Evolutionary conservation across 306 rosid genomes (phyloP), one percentile per base, ranked within the genome.

Genomic region (Hippophae tibetana): DNA sequence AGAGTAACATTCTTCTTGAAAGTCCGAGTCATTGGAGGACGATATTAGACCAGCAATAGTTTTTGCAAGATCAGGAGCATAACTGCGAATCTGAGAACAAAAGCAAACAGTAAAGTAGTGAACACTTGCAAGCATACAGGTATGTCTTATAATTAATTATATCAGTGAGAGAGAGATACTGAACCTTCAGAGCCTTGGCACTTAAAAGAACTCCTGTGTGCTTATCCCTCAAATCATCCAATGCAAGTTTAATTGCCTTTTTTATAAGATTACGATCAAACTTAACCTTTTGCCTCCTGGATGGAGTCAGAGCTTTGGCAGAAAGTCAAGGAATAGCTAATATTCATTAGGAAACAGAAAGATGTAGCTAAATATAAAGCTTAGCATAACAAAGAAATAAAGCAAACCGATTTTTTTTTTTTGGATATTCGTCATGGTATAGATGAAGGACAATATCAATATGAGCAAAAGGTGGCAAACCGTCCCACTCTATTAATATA

Each of bases 31-130:
- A 18, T 63, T 58, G 49, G 99, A 88, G 64, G 87, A 74, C 69
- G 78, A 57, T 66, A 92, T 78, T 65, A 88, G 74, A 71, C 99
- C 96, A 56, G 94, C 78, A 65, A 92, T 85, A 50, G 93, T 66
- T 78, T 77, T 81, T 13, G 96, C 95, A 9, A 92, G 93, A 77
- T 85, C 96, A 49, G 93, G 93, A 43, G 90, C 96, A 71, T 77
- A 75, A 68, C 74, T 68, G 47, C 86, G 42, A 69, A 88, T 82
- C 99, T 88, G 93, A 56, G 74, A 68, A 64, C 67, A 38, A 52
- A 46, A 65, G 60, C 54, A 54, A 51, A 65, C 52, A 69, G 51
- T 27, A 12, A 51, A 18, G 23, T 18, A 18, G 23, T 18, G 23
- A 23, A 38, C 65, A 47, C 47, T 50, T 54, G 59, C 41, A 42